A percentile compares a stretch with the other conserved stretches of the same genome.
These are phyloP conservation scores for Talaromyces ruber DNA, from an alignment of 495 filamentous ascomycete species.

Conservation along the genomic window DNA sequence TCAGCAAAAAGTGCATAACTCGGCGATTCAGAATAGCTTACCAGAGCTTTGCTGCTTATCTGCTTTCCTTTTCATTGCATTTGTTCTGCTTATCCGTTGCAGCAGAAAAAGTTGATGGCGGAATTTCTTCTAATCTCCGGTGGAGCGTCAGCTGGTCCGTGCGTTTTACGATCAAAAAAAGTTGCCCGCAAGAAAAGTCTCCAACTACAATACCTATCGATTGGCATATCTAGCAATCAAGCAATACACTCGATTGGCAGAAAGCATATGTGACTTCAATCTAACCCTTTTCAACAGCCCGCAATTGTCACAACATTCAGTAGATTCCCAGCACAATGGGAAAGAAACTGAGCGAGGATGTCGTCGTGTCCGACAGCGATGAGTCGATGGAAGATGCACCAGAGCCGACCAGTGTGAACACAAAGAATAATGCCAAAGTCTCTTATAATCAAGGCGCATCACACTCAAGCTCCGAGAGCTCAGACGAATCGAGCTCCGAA, in stretches of 20 bases:
- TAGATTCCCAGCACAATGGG: conserved; percentile 5
- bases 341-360: conserved; percentile 6
- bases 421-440: not conserved
- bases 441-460: conserved; percentile 10
- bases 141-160: not conserved
- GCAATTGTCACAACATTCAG: not conserved
- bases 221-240: not conserved
- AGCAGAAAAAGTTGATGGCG: not conserved
- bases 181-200: conserved; percentile 5
- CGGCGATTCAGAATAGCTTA: conserved; percentile 8
- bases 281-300: not conserved
- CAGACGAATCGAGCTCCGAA: conserved; percentile 11
- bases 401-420: not conserved
- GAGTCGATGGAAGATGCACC: conserved; percentile 4
- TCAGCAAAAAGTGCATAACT: not conserved
- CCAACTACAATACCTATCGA: not conserved
- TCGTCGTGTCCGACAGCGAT: conserved; percentile 3
- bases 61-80: conserved; percentile 34
- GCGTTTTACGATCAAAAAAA: conserved; percentile 6
- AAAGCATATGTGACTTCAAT: not conserved
- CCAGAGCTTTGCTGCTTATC: conserved; percentile 32
- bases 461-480: conserved; percentile 17
- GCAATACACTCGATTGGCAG: not conserved
- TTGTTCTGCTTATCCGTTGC: conserved; percentile 1
- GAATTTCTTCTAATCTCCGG: not conserved